These are phyloP conservation scores for Fusarium udum DNA, from an alignment of 2,329 filamentous ascomycete genomes.

Conservation along the genomic window DNA sequence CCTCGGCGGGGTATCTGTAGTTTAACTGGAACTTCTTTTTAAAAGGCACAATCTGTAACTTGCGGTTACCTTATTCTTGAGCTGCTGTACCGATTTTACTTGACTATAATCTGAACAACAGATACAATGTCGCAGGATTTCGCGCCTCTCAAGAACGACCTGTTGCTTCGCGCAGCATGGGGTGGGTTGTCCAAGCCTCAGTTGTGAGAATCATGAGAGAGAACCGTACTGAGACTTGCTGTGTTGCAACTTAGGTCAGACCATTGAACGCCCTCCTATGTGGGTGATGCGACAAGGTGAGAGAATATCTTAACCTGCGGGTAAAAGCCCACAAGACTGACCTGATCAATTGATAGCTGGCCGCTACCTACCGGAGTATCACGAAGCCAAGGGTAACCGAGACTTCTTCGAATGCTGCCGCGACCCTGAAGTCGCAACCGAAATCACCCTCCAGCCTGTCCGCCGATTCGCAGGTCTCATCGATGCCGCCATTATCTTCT, in stretches of 20 bases:
- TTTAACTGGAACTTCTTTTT: constrained; percentile 18
- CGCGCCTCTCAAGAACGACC: constrained; percentile 88
- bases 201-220: constrained; percentile 18
- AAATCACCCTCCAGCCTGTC: constrained; percentile 91
- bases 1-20: constrained; percentile 21
- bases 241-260: constrained; percentile 70
- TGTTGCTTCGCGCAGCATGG: constrained; percentile 88
- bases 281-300: constrained; percentile 99
- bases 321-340: not conserved
- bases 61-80: constrained; percentile 1
- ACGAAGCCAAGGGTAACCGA: constrained; percentile 86
- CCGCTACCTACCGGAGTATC: constrained; percentile 97
- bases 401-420: constrained; percentile 99
- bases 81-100: not conserved
- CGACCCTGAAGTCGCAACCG: constrained; percentile 89
- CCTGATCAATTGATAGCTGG: constrained; percentile 69
- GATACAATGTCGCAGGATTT: constrained; percentile 74
- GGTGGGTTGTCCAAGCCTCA: constrained; percentile 62
- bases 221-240: constrained; percentile 34
- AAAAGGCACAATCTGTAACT: constrained; percentile 19
- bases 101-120: constrained; percentile 38
- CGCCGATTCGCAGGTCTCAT: constrained; percentile 90
- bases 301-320: constrained; percentile 19
- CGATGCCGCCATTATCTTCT: constrained; percentile 98
- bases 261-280: constrained; percentile 91